Evolutionary conservation across 1,139 yeast species (phyloP), one percentile per base, ranked within the genome.

Genomic region (Geotrichum klebahnii): DNA sequence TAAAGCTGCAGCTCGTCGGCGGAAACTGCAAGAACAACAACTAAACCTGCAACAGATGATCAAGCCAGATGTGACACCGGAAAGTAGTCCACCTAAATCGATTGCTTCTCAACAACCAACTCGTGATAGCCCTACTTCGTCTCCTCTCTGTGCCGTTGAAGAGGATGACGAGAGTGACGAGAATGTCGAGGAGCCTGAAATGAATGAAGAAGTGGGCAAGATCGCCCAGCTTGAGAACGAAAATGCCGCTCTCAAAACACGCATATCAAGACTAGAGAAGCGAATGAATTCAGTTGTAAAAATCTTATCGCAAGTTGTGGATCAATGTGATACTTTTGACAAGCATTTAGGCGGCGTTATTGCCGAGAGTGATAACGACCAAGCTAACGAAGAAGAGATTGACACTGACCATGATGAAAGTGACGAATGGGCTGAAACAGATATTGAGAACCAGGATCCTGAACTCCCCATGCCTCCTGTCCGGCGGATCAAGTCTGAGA

Each of bases 401-500:
- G 45, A 39, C 6, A 28, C 22, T 19, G 42, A 39, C 17, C 37
- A 37, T 6, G 45, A 40, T 2, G 41, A 46, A 12, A 23, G n/a
- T 17, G 41, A 46, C 10, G 50, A 46, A 26, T 39, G 19, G 12
- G 37, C 22, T 10, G 47, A 26, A 6, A 36, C 24, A 12, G 47
- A 44, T 16, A 29, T 29, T 9, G 44, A 39, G 14, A 39, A 39
- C 34, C 26, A 26, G 34, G 24, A 39, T 10, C 44, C 34, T 5
- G n/a, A 2, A 9, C 34, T 34, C 10, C 12, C 20, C 20, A 17
- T 24, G 6, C 22, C 29, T 4, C 41, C 29, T 16, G 10, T 24
- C 32, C 33, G 32, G 6, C 20, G 40, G 14, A 10, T 28, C 40
- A 16, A 38, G 14, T 38, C 42, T 24, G 42, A 38, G 32, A 17